A percentile compares a stretch with the other conserved stretches of the same genome.
Evolutionary conservation across 306 rosid species (phyloP).

Genomic region (Abrus pulchellus): DNA sequence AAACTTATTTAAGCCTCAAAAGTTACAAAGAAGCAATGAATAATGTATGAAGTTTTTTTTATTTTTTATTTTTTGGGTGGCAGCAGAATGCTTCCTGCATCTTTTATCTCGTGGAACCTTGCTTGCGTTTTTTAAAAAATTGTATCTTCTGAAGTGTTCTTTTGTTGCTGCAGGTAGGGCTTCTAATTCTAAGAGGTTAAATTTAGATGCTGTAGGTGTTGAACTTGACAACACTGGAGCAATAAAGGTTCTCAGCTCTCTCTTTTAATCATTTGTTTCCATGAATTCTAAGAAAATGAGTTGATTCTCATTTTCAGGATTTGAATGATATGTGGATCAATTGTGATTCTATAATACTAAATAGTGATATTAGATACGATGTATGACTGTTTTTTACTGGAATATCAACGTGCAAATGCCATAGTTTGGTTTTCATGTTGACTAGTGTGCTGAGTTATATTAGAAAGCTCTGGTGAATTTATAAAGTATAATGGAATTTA

Average conservation of each 20-base stretch:
- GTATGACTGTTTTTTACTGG: slow-evolving; percentile 23
- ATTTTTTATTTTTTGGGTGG: background rate
- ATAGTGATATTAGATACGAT: background rate
- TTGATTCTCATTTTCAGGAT: slow-evolving; percentile 14
- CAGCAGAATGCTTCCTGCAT: background rate
- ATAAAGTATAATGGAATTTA: background rate
- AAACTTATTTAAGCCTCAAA: background rate
- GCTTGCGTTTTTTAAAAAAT: background rate
- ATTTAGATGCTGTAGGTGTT: slow-evolving; percentile 84
- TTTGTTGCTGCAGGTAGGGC: slow-evolving; percentile 71
- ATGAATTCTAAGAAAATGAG: slow-evolving; percentile 1
- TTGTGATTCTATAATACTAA: slow-evolving; percentile 11
- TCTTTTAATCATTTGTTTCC: slow-evolving; percentile 30
- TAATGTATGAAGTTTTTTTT: slow-evolving; percentile 1
- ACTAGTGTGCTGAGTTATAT: background rate
- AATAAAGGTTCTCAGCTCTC: slow-evolving; percentile 68
- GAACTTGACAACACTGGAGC: slow-evolving; percentile 77
- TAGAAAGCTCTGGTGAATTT: slow-evolving; percentile 1
- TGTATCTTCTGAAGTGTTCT: slow-evolving; percentile 8
- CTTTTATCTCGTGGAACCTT: slow-evolving; percentile 33
- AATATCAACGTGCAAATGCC: slow-evolving; percentile 29
- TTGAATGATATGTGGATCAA: slow-evolving; percentile 13
- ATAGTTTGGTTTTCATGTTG: slow-evolving; percentile 32
- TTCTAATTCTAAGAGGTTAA: slow-evolving; percentile 92
- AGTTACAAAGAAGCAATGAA: slow-evolving; percentile 13